Percentiles rank a stretch among this genome's conserved stretches.
phyloP scores from a whole-genome alignment of 1,139 yeast genomes.

The Trichomonascaceae sp. region DNA sequence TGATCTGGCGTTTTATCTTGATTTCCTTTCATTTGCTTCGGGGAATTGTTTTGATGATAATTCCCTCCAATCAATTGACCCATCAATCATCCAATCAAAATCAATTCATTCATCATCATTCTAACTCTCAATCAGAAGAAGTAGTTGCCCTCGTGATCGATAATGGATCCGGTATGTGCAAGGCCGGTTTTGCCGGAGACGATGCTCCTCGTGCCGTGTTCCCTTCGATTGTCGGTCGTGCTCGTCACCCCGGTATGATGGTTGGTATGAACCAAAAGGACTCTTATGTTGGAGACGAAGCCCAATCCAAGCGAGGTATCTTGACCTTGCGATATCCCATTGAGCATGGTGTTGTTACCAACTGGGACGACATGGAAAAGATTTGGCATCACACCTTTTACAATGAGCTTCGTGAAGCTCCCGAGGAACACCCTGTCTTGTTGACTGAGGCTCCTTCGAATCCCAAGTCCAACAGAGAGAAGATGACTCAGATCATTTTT shows the following conservation, averaged over 20 bases:
- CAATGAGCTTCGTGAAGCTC: slow-evolving; percentile 97
- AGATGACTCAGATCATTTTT: slow-evolving; percentile 98
- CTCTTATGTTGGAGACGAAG: slow-evolving; percentile 99
- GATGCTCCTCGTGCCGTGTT: slow-evolving; percentile 99
- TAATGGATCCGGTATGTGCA: slow-evolving; percentile 99
- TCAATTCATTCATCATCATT: not conserved
- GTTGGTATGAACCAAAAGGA: slow-evolving; percentile 99
- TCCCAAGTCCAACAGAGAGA: slow-evolving; percentile 99
- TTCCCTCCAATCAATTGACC: not conserved
- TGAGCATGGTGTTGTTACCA: slow-evolving; percentile 99
- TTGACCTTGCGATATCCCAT: slow-evolving; percentile 97
- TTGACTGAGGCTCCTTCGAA: slow-evolving; percentile 99
- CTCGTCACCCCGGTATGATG: slow-evolving; percentile 98
- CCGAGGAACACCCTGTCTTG: slow-evolving; percentile 97
- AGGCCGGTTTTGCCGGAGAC: slow-evolving; percentile 99
- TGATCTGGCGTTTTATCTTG: not conserved
- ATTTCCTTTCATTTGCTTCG: not conserved
- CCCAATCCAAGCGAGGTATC: slow-evolving; percentile 99
- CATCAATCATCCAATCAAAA: not conserved
- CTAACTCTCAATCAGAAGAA: slow-evolving; percentile 26
- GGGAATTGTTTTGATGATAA: not conserved
- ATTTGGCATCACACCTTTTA: slow-evolving; percentile 98
- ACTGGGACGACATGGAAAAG: slow-evolving; percentile 99
- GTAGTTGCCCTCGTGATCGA: slow-evolving; percentile 76
- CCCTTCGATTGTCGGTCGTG: slow-evolving; percentile 99